Percentiles rank a stretch among this genome's conserved stretches.
phyloP scores from a whole-genome alignment of 1,284 basidiomycete genomes.

The Leucoagaricus sp. region DNA sequence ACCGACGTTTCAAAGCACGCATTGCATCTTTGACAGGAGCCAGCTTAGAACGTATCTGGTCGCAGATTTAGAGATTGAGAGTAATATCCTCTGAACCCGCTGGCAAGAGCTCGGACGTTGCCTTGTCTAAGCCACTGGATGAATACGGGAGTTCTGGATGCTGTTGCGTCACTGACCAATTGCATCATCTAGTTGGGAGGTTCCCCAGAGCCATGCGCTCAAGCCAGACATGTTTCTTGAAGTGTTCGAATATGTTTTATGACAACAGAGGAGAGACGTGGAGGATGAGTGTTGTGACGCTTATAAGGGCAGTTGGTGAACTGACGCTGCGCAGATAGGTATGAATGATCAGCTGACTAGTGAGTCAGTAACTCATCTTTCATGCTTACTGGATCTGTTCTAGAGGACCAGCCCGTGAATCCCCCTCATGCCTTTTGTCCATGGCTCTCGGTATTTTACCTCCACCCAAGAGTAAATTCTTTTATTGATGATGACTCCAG shows the following conservation, averaged over 20 bases:
- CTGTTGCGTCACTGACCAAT: slow-evolving; percentile 51
- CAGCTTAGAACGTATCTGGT: slow-evolving; percentile 93
- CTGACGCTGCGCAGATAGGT: neutral
- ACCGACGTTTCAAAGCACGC: slow-evolving; percentile 84
- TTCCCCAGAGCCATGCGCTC: slow-evolving; percentile 71
- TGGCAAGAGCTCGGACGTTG: slow-evolving; percentile 87
- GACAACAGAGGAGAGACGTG: neutral
- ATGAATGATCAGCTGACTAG: slow-evolving; percentile 13
- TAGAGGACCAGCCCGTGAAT: no score
- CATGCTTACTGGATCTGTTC: no score
- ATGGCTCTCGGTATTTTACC: no score
- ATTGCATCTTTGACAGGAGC: slow-evolving; percentile 86
- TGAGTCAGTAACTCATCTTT: no score
- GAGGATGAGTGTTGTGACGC: neutral
- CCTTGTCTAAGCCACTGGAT: slow-evolving; percentile 70
- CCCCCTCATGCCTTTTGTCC: no score
- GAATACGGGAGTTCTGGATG: neutral
- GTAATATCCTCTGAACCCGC: slow-evolving; percentile 88
- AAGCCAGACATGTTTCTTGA: slow-evolving; percentile 33
- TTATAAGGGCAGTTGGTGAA: neutral
- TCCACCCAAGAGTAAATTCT: no score
- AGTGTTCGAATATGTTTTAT: neutral
- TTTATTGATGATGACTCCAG: no score
- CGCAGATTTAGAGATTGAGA: slow-evolving; percentile 93
- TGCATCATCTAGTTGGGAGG: slow-evolving; percentile 75